A percentile compares a stretch with the other conserved stretches of the same genome.
Evolutionary conservation across 2,329 filamentous ascomycete genomes (phyloP).

Genomic region (Microcyclospora pomicola): DNA sequence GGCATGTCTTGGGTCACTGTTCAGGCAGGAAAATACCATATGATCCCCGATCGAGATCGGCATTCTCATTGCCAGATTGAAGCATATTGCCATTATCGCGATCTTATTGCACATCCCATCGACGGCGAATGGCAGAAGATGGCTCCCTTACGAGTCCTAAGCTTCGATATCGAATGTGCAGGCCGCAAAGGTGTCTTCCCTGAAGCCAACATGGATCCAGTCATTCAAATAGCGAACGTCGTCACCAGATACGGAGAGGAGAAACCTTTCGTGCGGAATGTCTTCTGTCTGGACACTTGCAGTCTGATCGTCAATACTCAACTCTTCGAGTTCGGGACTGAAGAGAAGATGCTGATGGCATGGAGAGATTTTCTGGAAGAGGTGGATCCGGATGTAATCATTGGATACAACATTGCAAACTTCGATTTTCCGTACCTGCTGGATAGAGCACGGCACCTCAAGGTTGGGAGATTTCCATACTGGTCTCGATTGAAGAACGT

Average conservation of each 20-base stretch:
- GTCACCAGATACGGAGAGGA: constrained; percentile 90
- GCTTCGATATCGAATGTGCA: constrained; percentile 97
- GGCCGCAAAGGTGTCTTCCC: constrained; percentile 96
- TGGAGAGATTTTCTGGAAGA: constrained; percentile 85
- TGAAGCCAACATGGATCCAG: constrained; percentile 77
- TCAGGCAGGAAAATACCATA: constrained; percentile 55
- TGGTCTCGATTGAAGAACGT: constrained; percentile 68
- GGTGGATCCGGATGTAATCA: constrained; percentile 93
- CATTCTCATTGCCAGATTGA: constrained; percentile 97
- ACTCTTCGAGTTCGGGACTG: constrained; percentile 66
- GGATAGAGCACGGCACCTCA: constrained; percentile 73
- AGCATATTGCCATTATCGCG: constrained; percentile 65
- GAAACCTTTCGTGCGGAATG: constrained; percentile 90
- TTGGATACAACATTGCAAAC: constrained; percentile 96
- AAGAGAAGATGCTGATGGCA: constrained; percentile 78
- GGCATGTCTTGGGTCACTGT: constrained; percentile 98
- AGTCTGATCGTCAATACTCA: constrained; percentile 92
- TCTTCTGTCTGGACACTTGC: constrained; percentile 87
- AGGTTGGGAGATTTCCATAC: constrained; percentile 65
- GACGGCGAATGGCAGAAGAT: constrained; percentile 97
- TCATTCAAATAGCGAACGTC: constrained; percentile 96
- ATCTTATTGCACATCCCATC: constrained; percentile 75
- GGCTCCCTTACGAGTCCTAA: constrained; percentile 81
- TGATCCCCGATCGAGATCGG: constrained; percentile 51
- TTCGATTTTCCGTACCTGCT: constrained; percentile 97